Evolutionary conservation across 768 basidiomycete genomes (phyloP).

Genomic region (Termitomyces eurrhizus): DNA sequence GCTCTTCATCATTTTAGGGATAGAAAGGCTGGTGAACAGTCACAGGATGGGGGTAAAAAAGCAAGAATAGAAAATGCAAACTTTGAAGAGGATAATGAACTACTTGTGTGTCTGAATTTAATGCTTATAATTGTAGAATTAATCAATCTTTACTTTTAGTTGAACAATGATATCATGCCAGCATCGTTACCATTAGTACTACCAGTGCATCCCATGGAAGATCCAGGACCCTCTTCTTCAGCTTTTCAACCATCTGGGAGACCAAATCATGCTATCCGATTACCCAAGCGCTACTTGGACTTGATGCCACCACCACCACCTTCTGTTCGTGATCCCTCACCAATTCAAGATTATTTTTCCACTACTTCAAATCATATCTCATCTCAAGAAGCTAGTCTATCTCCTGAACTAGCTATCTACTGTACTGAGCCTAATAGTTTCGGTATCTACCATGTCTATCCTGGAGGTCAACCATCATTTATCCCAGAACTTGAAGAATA

Average conservation of each 20-base stretch:
- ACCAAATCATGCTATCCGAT: not conserved
- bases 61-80: not conserved
- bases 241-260: not conserved
- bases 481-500: too few species aligned
- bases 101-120: not conserved
- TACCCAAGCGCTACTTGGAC: not conserved
- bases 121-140: not conserved
- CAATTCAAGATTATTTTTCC: not conserved
- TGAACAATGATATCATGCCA: too few species aligned
- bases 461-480: too few species aligned
- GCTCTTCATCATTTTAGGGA: not conserved
- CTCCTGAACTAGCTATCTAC: too few species aligned
- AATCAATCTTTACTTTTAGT: not conserved
- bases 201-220: not conserved
- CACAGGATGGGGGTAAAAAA: not conserved
- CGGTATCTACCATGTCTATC: too few species aligned
- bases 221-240: not conserved
- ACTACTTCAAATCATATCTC: not conserved
- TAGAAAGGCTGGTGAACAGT: not conserved
- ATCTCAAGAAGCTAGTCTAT: not conserved
- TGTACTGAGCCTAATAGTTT: too few species aligned
- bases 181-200: not conserved
- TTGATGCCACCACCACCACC: constrained; percentile 3
- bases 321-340: not conserved
- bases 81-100: not conserved